Base-by-base conservation (phyloP, 352 stramenopile species). In the Pythium oligandrum region DNA sequence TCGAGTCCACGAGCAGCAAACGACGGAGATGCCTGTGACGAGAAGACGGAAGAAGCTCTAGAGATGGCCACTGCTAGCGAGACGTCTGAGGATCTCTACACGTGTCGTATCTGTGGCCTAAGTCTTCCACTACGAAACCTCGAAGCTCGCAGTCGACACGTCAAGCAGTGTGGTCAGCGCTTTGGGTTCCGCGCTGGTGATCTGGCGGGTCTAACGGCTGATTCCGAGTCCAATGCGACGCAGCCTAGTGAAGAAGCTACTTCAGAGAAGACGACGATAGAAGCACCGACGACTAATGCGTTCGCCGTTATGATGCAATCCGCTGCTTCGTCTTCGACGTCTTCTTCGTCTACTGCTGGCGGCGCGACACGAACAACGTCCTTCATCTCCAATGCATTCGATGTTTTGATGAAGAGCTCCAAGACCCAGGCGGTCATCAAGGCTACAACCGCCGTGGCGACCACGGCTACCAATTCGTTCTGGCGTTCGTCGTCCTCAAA, bases 371-470 rank as follows among this genome's bases (percentile, higher is more conserved):
- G 32, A 37, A 37, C 44, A n/a, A 40, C 46, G 36, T 51, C 56
- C 1, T 46, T 49, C 4, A 50, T 62, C 9, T 75, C 73, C 7
- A 91, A 90, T 48, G 82, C 86, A 4, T 94, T 94, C 51, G 78
- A 94, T 11, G 63, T 93, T 30, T 49, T 93, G 38, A 94, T 94
- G 84, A 81, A 88, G 40, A 78, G 78, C 51, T 83, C 80, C 39
- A 79, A 80, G 60, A 90, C 80, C 0, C 66, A 70, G 30, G 63
- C 78, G 0, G 70, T 90, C 10, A 10, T 53, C 8, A 30, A 59
- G 26, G 57, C 63, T 6, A 35, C 51, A 2, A 48, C 52, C 44
- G 39, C 42, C 1, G 51, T 48, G 33, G 48, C 40, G 6, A 26
- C 17, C 17, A 26, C 17, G 17, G 17, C 17, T 26, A 26, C 17